Conservation (phyloP, 1,284 basidiomycete genomes). For the Heterobasidion parviporum region DNA sequence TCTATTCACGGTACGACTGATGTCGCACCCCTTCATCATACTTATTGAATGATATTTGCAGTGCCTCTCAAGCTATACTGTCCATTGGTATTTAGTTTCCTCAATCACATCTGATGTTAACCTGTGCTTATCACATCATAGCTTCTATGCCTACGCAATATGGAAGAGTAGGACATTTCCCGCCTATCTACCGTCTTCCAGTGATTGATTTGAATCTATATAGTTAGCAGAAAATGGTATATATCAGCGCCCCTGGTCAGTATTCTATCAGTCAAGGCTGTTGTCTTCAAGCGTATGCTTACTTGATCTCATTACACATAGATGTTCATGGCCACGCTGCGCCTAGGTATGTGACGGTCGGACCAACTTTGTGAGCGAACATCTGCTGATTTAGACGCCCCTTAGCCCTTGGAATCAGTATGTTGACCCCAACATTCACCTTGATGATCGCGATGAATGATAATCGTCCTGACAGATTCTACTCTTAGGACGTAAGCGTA, state of each 20-base stretch:
- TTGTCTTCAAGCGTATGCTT: neutral
- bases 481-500: neutral
- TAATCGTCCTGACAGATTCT: neutral
- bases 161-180: neutral
- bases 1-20: too few species aligned
- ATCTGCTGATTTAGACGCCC: neutral
- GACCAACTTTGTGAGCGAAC: neutral
- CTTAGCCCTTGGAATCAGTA: neutral
- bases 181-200: too few species aligned
- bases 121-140: neutral
- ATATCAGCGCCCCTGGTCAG: neutral
- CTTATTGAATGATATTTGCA: neutral
- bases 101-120: neutral
- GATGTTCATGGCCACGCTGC: neutral
- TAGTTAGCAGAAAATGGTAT: neutral
- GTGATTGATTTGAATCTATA: neutral
- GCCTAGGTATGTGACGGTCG: neutral
- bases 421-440: neutral
- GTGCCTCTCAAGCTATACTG: neutral
- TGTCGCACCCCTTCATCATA: too few species aligned
- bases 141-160: too few species aligned
- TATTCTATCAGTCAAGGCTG: neutral
- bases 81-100: too few species aligned
- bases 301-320: neutral
- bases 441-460: neutral